Base-by-base conservation (phyloP, 345 rosid species). In the Sisymbrium irio region DNA sequence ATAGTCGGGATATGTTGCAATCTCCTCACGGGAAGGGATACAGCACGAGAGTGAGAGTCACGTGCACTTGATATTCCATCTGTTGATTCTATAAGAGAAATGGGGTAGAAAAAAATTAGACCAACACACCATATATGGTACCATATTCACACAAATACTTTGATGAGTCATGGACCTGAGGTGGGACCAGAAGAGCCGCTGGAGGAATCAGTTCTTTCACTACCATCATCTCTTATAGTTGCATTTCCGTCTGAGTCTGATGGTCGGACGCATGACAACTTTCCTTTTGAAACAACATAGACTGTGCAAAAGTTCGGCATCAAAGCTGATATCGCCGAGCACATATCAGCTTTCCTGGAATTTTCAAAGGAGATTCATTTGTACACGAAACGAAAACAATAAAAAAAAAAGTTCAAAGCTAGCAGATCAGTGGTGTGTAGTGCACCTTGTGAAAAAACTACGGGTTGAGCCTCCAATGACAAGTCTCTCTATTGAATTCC, bases 391-490 rank as follows among this genome's bases (percentile, higher is more conserved):
- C 50, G 47, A 61, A 41, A 60, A 75, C 20, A 41, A 41, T 5
- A 59, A 61, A 44, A 53, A 3, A 59, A 61, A 44, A 53, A 12
- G 25, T 55, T 4, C 22, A 76, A 36, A 36, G 65, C 54, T 54
- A 63, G 46, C 40, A 63, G 15, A 30, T 19, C 4, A 14, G 15
- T 13, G 54, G 10, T 61, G 4, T 62, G 15, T 22, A 20, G 56
- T 22, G 32, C 81, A 93, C 98, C 97, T 84, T 13, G 85, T 46
- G 69, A 93, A 90, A 51, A 86, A 79, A 66, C 86, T 77, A 53
- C 60, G 69, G 33, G 97, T 79, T 42, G 91, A 79, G 80, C 89
- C 88, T 74, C 98, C 98, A 30, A 93, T 82, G 65, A 93, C 92
- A 62, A 93, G 92, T 82, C 84, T 93, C 47, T 69, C 80, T 49